Evolutionary conservation across 108 stramenopile species (phyloP).

Genomic region (Tribonema minus): DNA sequence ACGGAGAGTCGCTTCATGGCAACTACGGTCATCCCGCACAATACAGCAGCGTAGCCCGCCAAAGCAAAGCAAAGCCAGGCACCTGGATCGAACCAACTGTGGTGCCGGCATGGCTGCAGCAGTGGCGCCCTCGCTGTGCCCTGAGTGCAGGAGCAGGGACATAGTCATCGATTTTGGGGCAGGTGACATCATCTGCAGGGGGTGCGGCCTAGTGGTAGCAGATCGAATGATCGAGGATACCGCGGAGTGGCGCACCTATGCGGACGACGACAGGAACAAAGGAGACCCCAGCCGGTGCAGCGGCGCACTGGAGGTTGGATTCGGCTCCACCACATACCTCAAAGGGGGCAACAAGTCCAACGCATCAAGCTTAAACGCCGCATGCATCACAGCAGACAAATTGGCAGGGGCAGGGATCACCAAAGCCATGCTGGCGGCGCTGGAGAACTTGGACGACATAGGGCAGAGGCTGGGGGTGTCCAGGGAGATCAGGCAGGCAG

Average conservation of each 20-base stretch:
- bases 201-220: constrained; percentile 26
- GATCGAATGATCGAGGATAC: constrained; percentile 39
- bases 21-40: no score
- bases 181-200: constrained; percentile 34
- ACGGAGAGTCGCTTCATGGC: no score
- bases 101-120: not conserved
- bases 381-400: no score
- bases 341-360: not conserved
- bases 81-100: no score
- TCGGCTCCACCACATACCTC: not conserved
- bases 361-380: no score
- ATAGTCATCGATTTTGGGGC: constrained; percentile 6
- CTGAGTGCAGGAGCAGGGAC: not conserved
- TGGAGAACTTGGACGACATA: no score
- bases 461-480: no score
- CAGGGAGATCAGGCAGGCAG: not conserved
- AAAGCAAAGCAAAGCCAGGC: no score
- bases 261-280: not conserved
- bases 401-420: no score
- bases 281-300: constrained; percentile 29
- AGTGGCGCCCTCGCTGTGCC: not conserved
- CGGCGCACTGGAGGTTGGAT: not conserved
- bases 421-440: not conserved
- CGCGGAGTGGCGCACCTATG: constrained; percentile 29
- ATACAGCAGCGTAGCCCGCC: no score